Evolutionary conservation across 139 green algal genomes (phyloP), one percentile per base, ranked within the genome.

Genomic region (Chlamydomonas schloesseri): DNA sequence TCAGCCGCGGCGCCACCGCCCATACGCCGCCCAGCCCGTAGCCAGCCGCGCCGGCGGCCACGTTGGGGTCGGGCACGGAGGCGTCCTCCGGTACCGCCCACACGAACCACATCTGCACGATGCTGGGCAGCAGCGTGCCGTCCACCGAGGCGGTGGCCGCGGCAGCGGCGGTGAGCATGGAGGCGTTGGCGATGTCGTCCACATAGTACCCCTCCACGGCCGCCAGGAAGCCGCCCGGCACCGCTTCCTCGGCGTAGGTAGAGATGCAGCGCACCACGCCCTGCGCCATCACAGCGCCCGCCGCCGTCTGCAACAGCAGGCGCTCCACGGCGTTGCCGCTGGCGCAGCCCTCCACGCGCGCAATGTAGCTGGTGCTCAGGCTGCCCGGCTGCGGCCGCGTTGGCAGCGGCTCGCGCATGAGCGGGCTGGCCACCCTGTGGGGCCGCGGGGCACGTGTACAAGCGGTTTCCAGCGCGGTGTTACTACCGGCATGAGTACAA

Each of bases 291-390:
- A 50, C 50, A 11, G 79, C 79, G n/a, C 79, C 79, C 9, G 31
- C 79, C 11, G 79, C 79, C 9, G 42, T 85, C 10, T 69, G 46
- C 14, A 77, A 31, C 11, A 77, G 8, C 31, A 85, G 79, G 0
- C 79, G 79, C 46, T 85, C 65, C 65, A 85, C 79, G 23, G n/a
- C 23, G 2, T 21, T 69, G 79, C 1, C 24, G 47, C 65, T 57
- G 46, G n/a, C 57, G 68, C 79, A 85, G 47, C 79, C 79, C 79
- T 85, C 79, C 65, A 85, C 46, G 23, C 79, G 67, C 33, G 31
- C 57, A 1, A 85, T 69, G 79, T 85, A 68, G 20, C 47, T 70
- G 10, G 64, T 65, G 46, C 46, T 65, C 64, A 84, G 47, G 42
- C n/a, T 64, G 3, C 8, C 60, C 60, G 23, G 1, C n/a, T 10